phyloP scores from a whole-genome alignment of 345 rosid species.

The Eucalyptus erythrocorys region DNA sequence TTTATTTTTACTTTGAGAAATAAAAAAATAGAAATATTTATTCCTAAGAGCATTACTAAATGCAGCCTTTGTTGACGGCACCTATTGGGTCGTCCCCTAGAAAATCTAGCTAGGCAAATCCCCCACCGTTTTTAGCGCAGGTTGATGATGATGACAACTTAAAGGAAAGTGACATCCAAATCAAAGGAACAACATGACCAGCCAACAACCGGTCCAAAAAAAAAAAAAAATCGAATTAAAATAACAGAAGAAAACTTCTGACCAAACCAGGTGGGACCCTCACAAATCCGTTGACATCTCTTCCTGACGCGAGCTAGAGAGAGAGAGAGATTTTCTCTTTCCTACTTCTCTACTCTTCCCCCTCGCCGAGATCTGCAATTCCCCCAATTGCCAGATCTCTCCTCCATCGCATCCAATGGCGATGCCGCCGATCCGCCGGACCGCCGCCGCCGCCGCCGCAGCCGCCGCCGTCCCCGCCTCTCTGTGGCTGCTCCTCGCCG shows the following conservation, averaged over 20 bases:
- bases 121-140: background rate
- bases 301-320: no score
- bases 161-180: background rate
- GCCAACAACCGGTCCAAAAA: background rate
- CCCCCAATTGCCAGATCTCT: background rate
- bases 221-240: fast-evolving
- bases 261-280: background rate
- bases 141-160: background rate
- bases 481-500: background rate
- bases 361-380: background rate
- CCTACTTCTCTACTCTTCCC: background rate
- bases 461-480: background rate
- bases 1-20: no score
- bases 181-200: background rate
- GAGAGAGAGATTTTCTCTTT: background rate
- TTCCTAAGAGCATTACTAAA: no score
- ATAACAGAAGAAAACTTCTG: background rate
- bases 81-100: no score
- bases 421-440: constrained; percentile 6
- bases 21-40: no score
- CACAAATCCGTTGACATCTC: background rate
- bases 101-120: background rate
- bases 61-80: no score
- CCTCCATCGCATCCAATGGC: background rate
- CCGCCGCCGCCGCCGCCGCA: background rate